Conservation (phyloP, 352 stramenopile genomes). For the Peronospora tabacina region DNA sequence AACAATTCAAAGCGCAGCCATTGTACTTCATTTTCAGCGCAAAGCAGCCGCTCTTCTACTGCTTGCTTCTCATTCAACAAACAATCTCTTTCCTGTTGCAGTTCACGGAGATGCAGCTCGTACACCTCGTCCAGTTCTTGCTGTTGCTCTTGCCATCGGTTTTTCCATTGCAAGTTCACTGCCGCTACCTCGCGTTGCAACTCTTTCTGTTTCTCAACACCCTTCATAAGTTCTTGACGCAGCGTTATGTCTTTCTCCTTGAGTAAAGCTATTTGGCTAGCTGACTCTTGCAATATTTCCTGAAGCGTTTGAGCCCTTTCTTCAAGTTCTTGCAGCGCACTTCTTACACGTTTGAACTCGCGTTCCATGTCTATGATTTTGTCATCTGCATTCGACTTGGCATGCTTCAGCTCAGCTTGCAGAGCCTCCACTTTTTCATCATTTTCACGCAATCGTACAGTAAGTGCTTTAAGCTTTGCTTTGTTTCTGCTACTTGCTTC, state of each 20-base stretch:
- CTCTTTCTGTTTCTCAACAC: constrained; percentile 53
- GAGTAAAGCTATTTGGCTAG: constrained; percentile 36
- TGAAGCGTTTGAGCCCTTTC: constrained; percentile 37
- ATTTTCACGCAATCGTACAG: constrained; percentile 37
- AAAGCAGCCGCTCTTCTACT: constrained; percentile 42
- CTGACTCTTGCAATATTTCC: constrained; percentile 43
- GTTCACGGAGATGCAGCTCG: constrained; percentile 43
- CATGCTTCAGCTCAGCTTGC: constrained; percentile 51
- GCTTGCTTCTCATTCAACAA: constrained; percentile 51
- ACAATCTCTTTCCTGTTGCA: constrained; percentile 50
- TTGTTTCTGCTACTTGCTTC: constrained; percentile 22
- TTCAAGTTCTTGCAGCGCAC: constrained; percentile 47
- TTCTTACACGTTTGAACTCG: constrained; percentile 40
- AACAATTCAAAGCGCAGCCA: constrained; percentile 45
- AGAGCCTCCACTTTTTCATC: constrained; percentile 46
- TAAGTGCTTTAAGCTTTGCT: constrained; percentile 39
- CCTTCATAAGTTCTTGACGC: constrained; percentile 44
- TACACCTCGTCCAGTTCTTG: constrained; percentile 38
- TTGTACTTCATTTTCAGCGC: constrained; percentile 59
- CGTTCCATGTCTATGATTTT: constrained; percentile 50
- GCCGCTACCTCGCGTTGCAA: constrained; percentile 54
- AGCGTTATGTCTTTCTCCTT: constrained; percentile 60
- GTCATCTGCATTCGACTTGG: constrained; percentile 56
- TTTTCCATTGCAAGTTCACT: constrained; percentile 60
- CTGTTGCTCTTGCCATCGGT: constrained; percentile 58